Percentiles rank a stretch among this genome's conserved stretches.
Conservation (phyloP, 1,284 basidiomycete species). For the Pulchroboletus neoregius region DNA sequence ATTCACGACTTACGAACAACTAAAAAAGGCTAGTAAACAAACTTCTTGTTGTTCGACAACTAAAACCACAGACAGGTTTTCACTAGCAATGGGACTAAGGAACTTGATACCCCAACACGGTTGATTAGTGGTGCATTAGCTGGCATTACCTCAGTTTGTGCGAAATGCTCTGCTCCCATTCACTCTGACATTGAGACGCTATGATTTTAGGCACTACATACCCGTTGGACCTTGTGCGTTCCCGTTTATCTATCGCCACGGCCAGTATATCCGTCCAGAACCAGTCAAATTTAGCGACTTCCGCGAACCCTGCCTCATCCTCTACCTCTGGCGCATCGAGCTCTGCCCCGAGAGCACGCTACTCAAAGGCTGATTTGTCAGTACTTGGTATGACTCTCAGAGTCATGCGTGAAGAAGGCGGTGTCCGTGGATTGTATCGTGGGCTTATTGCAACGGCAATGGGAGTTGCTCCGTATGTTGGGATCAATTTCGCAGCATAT, state of each 20-base stretch:
- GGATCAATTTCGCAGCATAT: constrained; percentile 81
- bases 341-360: constrained; percentile 33
- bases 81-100: constrained; percentile 60
- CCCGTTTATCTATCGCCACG: constrained; percentile 90
- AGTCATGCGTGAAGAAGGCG: constrained; percentile 89
- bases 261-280: constrained; percentile 55
- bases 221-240: constrained; percentile 88
- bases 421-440: constrained; percentile 81
- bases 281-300: constrained; percentile 19
- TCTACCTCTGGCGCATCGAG: constrained; percentile 57
- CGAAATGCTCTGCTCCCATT: constrained; percentile 23
- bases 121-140: constrained; percentile 84
- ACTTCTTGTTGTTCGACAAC: constrained; percentile 4
- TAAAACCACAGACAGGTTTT: constrained; percentile 52
- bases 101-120: constrained; percentile 80
- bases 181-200: constrained; percentile 18
- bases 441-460: constrained; percentile 85
- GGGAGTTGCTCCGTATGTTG: constrained; percentile 92
- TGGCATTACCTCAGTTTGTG: constrained; percentile 86
- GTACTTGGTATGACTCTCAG: constrained; percentile 87
- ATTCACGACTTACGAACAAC: constrained; percentile 86
- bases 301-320: constrained; percentile 31
- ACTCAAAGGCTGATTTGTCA: constrained; percentile 58
- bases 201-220: constrained; percentile 73
- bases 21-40: constrained; percentile 65